Percentiles rank a stretch among this genome's conserved stretches.
Evolutionary conservation across 352 stramenopile genomes (phyloP).

Genomic region (Phytophthora litchii): DNA sequence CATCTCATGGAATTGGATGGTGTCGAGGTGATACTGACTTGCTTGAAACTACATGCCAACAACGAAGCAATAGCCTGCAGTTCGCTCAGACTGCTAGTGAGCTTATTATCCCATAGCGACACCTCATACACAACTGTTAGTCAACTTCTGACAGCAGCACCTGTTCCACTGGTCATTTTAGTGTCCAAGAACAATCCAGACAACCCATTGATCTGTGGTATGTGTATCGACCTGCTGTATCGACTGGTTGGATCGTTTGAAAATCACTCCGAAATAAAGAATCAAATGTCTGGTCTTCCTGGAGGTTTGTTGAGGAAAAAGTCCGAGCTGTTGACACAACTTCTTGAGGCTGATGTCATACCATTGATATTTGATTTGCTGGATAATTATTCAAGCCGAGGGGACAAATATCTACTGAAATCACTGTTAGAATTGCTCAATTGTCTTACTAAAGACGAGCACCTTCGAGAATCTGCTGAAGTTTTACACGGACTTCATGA

Average conservation of each 20-base stretch:
- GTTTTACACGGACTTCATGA: constrained; percentile 34
- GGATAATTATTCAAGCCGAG: constrained; percentile 25
- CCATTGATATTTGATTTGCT: constrained; percentile 34
- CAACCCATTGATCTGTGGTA: constrained; percentile 18
- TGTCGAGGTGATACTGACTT: constrained; percentile 21
- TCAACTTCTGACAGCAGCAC: constrained; percentile 11
- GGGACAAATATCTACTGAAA: constrained; percentile 19
- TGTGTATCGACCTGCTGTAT: constrained; percentile 23
- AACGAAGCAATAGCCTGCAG: constrained; percentile 17
- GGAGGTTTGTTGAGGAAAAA: constrained; percentile 6
- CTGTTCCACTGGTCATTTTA: constrained; percentile 14
- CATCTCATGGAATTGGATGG: constrained; percentile 25
- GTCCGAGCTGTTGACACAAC: constrained; percentile 23
- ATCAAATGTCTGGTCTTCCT: not conserved
- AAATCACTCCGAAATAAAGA: not conserved
- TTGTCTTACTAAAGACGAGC: constrained; percentile 36
- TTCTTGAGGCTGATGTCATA: constrained; percentile 30
- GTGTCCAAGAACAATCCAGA: constrained; percentile 19
- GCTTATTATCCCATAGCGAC: constrained; percentile 1
- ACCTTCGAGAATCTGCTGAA: constrained; percentile 34
- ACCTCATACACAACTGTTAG: constrained; percentile 10
- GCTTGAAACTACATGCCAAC: constrained; percentile 27
- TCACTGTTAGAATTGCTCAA: constrained; percentile 43
- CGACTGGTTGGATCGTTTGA: constrained; percentile 23
- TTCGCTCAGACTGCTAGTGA: constrained; percentile 19